phyloP scores from a whole-genome alignment of 768 basidiomycete species.

The Rossbeevera mucosa region DNA sequence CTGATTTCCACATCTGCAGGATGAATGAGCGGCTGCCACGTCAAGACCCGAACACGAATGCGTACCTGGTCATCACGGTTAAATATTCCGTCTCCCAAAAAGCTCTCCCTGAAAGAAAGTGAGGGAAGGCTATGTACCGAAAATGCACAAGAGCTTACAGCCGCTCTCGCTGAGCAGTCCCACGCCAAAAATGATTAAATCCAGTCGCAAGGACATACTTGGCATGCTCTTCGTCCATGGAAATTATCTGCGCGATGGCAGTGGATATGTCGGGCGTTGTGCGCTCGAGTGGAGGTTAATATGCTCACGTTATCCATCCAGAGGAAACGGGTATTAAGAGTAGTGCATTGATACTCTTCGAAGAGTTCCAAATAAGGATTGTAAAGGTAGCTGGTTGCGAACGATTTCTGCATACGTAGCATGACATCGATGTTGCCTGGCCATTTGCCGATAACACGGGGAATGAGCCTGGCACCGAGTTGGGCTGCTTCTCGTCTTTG shows the following conservation, averaged over 20 bases:
- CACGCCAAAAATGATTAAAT: constrained; percentile 65
- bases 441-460: constrained; percentile 62
- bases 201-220: constrained; percentile 65
- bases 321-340: constrained; percentile 62
- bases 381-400: constrained; percentile 56
- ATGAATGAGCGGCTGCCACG: constrained; percentile 6
- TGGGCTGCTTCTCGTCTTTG: constrained; percentile 44
- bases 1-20: constrained; percentile 58
- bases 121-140: constrained; percentile 4
- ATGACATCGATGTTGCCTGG: constrained; percentile 75
- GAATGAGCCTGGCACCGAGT: constrained; percentile 50
- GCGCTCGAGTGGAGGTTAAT: not conserved
- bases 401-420: constrained; percentile 48
- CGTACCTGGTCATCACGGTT: constrained; percentile 69
- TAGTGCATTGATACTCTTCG: constrained; percentile 65
- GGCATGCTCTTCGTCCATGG: constrained; percentile 68
- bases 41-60: not conserved
- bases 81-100: constrained; percentile 75
- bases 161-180: constrained; percentile 57
- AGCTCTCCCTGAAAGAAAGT: constrained; percentile 33
- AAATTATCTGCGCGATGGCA: constrained; percentile 48
- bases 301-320: constrained; percentile 68
- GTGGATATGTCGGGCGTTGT: not conserved
- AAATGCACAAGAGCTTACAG: constrained; percentile 40
- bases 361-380: constrained; percentile 64